Evolutionary conservation across 257 asterid genomes (phyloP).

Genomic region (Scutellaria minor): DNA sequence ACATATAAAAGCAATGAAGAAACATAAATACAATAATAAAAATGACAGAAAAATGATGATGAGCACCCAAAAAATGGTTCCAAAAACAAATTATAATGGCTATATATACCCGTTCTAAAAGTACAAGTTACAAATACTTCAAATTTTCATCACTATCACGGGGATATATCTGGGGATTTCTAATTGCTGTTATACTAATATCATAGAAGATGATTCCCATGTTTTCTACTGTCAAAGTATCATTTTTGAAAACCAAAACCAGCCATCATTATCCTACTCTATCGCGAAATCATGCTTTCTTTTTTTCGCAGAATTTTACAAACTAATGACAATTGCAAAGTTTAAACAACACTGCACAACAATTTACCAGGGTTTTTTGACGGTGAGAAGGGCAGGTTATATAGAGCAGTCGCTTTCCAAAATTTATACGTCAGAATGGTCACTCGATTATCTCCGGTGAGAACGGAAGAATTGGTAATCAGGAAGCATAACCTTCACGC

Average conservation of each 20-base stretch:
- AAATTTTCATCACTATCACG: conserved; percentile 40
- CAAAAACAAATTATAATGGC: neutral
- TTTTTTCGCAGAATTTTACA: conserved; percentile 38
- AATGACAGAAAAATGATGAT: neutral
- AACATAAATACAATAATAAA: neutral
- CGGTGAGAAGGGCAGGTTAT: conserved; percentile 24
- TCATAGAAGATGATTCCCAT: conserved; percentile 32
- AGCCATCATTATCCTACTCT: conserved; percentile 42
- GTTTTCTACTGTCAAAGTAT: conserved; percentile 34
- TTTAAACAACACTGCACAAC: conserved; percentile 49
- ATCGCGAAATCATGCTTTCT: conserved; percentile 17
- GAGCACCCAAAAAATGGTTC: too few relatives aligned
- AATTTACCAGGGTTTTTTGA: conserved; percentile 30
- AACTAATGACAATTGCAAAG: conserved; percentile 29
- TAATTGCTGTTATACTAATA: conserved; percentile 30
- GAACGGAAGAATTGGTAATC: conserved; percentile 71
- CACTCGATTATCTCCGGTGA: conserved; percentile 48
- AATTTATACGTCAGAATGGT: conserved; percentile 29
- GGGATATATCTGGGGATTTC: conserved; percentile 9
- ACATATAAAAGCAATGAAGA: neutral
- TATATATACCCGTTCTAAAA: conserved; percentile 31
- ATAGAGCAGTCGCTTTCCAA: conserved; percentile 35
- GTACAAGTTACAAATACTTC: conserved; percentile 38
- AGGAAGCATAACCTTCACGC: conserved; percentile 55
- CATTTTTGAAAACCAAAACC: conserved; percentile 30